Evolutionary conservation across 306 rosid species (phyloP).

Genomic region (Prunus mira): DNA sequence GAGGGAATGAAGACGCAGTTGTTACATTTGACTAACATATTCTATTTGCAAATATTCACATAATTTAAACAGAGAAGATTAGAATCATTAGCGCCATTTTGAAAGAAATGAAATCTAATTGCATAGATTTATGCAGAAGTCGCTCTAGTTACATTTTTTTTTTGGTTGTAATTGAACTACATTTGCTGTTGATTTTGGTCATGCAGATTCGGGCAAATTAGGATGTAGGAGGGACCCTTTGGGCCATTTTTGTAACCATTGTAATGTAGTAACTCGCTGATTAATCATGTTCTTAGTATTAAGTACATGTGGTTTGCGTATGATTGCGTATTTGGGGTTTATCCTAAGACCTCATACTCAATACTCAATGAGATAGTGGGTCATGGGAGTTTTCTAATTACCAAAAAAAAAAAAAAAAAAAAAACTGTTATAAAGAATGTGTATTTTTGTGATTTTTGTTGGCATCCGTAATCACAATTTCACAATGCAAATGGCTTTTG

Average conservation of each 20-base stretch:
- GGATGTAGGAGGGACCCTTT: constrained; percentile 5
- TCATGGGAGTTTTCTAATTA: neutral
- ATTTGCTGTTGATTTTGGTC: constrained; percentile 4
- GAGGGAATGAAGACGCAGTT: neutral
- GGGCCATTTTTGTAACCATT: neutral
- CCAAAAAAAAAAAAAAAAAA: neutral
- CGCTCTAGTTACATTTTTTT: neutral
- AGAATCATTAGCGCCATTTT: neutral
- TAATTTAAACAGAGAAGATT: neutral
- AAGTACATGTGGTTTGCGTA: neutral
- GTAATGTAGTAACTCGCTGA: neutral
- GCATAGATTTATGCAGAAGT: neutral
- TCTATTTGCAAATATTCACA: neutral
- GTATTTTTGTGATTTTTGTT: neutral
- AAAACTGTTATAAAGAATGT: too few relatives aligned
- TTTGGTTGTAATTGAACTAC: neutral
- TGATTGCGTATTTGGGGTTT: neutral
- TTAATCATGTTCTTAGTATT: neutral
- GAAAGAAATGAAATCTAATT: neutral
- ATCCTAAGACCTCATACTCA: neutral
- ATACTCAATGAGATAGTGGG: neutral
- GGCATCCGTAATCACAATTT: constrained; percentile 24
- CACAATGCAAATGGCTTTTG: constrained; percentile 20
- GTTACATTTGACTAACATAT: neutral
- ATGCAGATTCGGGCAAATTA: neutral